phyloP scores from a whole-genome alignment of 2,329 filamentous ascomycete species.

The Alternaria gaisen region DNA sequence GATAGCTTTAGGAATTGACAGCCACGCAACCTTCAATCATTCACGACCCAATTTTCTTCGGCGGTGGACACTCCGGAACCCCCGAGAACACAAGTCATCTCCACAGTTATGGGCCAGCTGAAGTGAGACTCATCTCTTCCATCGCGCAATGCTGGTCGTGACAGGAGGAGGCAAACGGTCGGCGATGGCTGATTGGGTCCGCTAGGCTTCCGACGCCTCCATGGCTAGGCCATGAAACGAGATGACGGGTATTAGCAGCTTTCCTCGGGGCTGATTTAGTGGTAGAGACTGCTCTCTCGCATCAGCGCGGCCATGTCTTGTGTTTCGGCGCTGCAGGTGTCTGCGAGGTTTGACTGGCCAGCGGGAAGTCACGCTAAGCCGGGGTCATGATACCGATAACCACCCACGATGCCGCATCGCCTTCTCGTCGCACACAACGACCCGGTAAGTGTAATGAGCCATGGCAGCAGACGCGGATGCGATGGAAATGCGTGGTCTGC shows the following conservation, averaged over 20 bases:
- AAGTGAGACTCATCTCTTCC: conserved; percentile 22
- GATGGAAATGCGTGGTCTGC: conserved; percentile 25
- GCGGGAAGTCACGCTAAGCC: conserved; percentile 27
- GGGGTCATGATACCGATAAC: conserved; percentile 34
- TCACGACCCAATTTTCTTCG: not conserved
- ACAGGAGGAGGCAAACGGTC: conserved; percentile 29
- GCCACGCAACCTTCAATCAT: conserved; percentile 5
- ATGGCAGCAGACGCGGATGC: conserved; percentile 18
- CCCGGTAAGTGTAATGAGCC: conserved; percentile 33
- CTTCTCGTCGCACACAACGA: conserved; percentile 29
- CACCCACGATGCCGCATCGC: conserved; percentile 42
- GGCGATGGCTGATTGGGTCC: conserved; percentile 34
- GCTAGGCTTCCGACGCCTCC: conserved; percentile 14
- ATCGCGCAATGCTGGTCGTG: conserved; percentile 27
- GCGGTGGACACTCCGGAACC: not conserved
- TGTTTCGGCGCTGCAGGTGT: conserved; percentile 18
- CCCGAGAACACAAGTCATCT: not conserved
- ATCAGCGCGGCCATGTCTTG: conserved; percentile 23
- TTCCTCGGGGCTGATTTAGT: conserved; percentile 21
- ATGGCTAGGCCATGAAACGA: conserved; percentile 28
- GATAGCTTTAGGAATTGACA: not conserved
- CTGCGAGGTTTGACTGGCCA: conserved; percentile 35
- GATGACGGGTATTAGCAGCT: conserved; percentile 40
- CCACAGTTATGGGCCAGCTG: conserved; percentile 12
- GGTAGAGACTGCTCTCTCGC: conserved; percentile 28